Conservation (phyloP, 768 basidiomycete genomes). For the Lactifluus piperatus region DNA sequence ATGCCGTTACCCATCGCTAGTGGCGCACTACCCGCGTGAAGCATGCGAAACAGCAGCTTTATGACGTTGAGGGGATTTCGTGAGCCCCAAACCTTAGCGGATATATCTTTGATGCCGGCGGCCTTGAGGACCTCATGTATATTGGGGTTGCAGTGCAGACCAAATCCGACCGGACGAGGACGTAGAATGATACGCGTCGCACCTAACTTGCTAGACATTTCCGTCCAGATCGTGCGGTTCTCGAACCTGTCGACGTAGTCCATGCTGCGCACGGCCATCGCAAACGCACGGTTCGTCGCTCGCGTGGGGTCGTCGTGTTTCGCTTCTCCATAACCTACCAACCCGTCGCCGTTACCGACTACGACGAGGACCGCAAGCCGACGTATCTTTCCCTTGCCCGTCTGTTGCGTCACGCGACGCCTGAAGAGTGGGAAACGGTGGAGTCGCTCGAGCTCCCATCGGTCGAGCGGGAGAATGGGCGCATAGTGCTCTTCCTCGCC, state of each 20-base stretch:
- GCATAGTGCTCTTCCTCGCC: slow-evolving; percentile 19
- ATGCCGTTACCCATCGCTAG: slow-evolving; percentile 75
- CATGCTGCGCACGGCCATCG: slow-evolving; percentile 75
- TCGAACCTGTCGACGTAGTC: slow-evolving; percentile 95
- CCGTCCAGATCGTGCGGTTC: slow-evolving; percentile 89
- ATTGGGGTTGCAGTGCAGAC: slow-evolving; percentile 80
- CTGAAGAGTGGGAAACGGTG: slow-evolving; percentile 35
- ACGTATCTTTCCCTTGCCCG: slow-evolving; percentile 84
- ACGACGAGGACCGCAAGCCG: slow-evolving; percentile 55
- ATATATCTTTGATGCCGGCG: slow-evolving; percentile 91
- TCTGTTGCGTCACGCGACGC: slow-evolving; percentile 76
- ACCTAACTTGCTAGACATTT: slow-evolving; percentile 78
- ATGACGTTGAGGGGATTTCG: slow-evolving; percentile 79
- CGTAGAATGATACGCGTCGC: slow-evolving; percentile 74
- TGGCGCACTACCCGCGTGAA: slow-evolving; percentile 80
- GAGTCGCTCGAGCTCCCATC: slow-evolving; percentile 26
- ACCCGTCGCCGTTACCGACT: slow-evolving; percentile 74
- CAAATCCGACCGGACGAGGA: slow-evolving; percentile 83
- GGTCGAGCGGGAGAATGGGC: slow-evolving; percentile 28
- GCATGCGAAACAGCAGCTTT: slow-evolving; percentile 73
- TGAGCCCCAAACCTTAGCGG: slow-evolving; percentile 93
- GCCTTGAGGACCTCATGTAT: slow-evolving; percentile 87
- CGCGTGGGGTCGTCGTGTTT: slow-evolving; percentile 52
- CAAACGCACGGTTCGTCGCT: slow-evolving; percentile 51
- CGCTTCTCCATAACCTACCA: slow-evolving; percentile 77